These are phyloP conservation scores for Penicillium fimorum DNA, from an alignment of 495 filamentous ascomycete species.

Conservation along the genomic window DNA sequence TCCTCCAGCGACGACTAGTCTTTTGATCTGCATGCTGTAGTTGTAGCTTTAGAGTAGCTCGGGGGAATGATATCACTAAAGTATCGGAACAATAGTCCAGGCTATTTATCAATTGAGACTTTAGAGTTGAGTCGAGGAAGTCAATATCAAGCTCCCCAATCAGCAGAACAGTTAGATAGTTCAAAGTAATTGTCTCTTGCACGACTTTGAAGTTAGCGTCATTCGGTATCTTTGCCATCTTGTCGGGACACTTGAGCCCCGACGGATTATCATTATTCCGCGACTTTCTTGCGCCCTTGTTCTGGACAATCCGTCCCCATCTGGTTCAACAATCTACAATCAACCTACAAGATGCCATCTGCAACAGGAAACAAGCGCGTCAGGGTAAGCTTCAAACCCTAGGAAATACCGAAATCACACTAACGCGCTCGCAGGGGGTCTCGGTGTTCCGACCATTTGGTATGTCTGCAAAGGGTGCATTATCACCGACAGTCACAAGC, in stretches of 20 bases:
- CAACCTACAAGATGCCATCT: constrained; percentile 49
- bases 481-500: background rate
- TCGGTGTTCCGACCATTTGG: constrained; percentile 75
- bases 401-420: background rate
- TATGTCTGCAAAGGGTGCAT: constrained; percentile 25
- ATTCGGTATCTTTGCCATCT: constrained; percentile 5
- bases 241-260: background rate
- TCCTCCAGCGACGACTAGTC: constrained; percentile 85
- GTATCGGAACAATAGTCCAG: constrained; percentile 31
- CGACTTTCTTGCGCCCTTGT: constrained; percentile 10
- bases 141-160: background rate
- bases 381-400: constrained; percentile 39
- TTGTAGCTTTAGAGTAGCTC: constrained; percentile 9
- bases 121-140: background rate
- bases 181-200: constrained; percentile 1
- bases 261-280: constrained; percentile 4
- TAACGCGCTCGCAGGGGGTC: constrained; percentile 53
- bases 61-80: constrained; percentile 48
- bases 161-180: background rate
- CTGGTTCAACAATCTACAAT: constrained; percentile 5
- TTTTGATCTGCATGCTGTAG: constrained; percentile 54
- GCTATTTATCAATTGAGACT: background rate
- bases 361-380: constrained; percentile 57
- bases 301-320: constrained; percentile 1
- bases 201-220: background rate